A percentile compares a stretch with the other conserved stretches of the same genome.
phyloP scores from a whole-genome alignment of 2,329 filamentous ascomycete genomes.

The Sporothrix schenckii region DNA sequence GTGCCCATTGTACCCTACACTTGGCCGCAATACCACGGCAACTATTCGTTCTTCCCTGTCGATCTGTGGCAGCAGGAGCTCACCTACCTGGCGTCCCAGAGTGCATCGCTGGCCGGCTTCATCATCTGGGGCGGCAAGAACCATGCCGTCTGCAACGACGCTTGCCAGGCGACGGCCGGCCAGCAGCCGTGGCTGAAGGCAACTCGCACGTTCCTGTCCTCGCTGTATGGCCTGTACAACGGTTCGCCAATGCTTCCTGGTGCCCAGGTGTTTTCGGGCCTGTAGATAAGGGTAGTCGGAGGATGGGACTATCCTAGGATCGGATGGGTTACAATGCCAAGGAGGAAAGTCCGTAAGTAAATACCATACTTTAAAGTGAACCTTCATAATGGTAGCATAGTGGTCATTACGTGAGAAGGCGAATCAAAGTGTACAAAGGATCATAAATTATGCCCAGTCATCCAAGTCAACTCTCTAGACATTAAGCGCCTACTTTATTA shows the following conservation, averaged over 20 bases:
- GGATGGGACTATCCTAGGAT: background rate
- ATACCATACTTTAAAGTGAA: too few species aligned
- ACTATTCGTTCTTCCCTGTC: conserved; percentile 31
- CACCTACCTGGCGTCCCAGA: conserved; percentile 4
- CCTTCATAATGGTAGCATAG: too few species aligned
- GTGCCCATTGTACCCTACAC: conserved; percentile 30
- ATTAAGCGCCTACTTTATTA: background rate
- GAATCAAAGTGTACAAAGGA: too few species aligned
- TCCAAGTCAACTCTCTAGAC: background rate
- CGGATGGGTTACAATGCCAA: background rate
- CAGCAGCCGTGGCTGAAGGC: conserved; percentile 31
- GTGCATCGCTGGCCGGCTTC: conserved; percentile 11
- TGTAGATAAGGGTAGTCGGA: background rate
- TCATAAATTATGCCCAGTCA: background rate
- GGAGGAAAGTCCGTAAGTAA: too few species aligned
- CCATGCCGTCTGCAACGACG: conserved; percentile 31
- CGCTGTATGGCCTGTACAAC: conserved; percentile 29
- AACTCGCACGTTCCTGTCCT: conserved; percentile 27
- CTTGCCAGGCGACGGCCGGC: conserved; percentile 31
- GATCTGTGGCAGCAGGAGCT: conserved; percentile 29
- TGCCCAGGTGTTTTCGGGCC: conserved; percentile 21
- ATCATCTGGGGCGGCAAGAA: conserved; percentile 33
- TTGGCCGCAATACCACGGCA: conserved; percentile 33
- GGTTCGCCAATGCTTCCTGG: background rate
- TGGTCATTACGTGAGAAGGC: too few species aligned